phyloP scores from a whole-genome alignment of 2,329 filamentous ascomycete species.

The Aspergillus aculeatus region DNA sequence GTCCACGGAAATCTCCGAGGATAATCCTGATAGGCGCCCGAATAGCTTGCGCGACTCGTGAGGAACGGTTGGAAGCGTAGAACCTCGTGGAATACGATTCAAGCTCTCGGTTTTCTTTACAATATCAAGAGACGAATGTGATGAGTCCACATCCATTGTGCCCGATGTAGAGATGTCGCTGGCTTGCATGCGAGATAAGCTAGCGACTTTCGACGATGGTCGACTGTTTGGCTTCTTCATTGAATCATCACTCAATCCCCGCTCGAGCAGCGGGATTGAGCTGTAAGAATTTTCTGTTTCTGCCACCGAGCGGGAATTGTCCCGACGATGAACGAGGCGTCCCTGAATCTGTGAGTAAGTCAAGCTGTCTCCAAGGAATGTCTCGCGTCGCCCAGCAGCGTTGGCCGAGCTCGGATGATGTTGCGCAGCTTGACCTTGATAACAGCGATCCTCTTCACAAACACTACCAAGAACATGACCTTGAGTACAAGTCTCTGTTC shows the following conservation, averaged over 20 bases:
- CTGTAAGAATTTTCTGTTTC: constrained; percentile 72
- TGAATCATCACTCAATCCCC: constrained; percentile 53
- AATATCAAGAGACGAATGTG: constrained; percentile 52
- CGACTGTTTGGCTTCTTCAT: constrained; percentile 45
- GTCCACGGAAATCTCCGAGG: constrained; percentile 53
- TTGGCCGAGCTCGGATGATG: constrained; percentile 15
- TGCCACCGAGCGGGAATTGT: constrained; percentile 48
- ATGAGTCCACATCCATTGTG: constrained; percentile 36
- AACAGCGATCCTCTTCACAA: constrained; percentile 8
- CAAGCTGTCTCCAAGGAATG: constrained; percentile 21
- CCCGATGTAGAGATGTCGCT: constrained; percentile 29
- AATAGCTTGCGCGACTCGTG: constrained; percentile 42
- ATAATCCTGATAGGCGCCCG: constrained; percentile 55
- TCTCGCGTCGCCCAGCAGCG: constrained; percentile 24
- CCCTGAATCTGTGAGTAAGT: constrained; percentile 28
- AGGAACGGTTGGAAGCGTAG: constrained; percentile 38
- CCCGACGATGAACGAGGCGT: constrained; percentile 31
- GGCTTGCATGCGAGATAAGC: constrained; percentile 27
- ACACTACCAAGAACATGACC: background rate
- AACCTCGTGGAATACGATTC: constrained; percentile 47
- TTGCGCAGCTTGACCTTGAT: constrained; percentile 4
- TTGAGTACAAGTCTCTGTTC: background rate
- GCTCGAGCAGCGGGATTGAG: constrained; percentile 73
- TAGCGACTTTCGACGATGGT: constrained; percentile 17
- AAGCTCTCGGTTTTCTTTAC: constrained; percentile 54